Evolutionary conservation across 2,329 filamentous ascomycete genomes (phyloP), one percentile per base, ranked within the genome.

Genomic region (Curvularia sp.): DNA sequence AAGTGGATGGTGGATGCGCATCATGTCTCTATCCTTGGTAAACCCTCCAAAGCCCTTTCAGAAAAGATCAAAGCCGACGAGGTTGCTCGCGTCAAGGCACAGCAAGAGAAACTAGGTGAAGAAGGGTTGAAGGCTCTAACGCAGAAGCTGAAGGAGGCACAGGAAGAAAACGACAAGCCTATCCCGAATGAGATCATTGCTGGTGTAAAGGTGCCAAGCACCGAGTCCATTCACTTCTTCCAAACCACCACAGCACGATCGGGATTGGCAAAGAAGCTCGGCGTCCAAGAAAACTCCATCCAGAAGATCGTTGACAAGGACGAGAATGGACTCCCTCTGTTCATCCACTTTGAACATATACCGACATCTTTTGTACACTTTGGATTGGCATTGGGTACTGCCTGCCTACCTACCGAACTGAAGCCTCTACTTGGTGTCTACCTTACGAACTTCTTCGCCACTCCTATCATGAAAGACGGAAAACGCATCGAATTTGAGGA

Each of bases 261-360:
- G 47, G 95, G 95, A 30, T 80, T 88, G 59, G 95, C 93, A 13
- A 85, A 88, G 67, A 84, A 86, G 62, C 80, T 93, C 49, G 93
- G 93, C 0, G 79, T 83, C 24, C 82, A 85, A 0, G 79, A 88
- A 30, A 94, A 92, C 65, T 76, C 84, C 4, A 86, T 92, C 4
- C 95, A 99, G 76, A 83, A 87, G 60, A 78, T 89, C 49, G 86
- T 99, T 49, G 91, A 98, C 73, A 81, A 83, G 13, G 86, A 92
- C 41, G 83, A 85, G 38, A 77, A 82, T 6, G 81, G 83, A 15
- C 75, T 88, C n/a, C 90, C 92, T 0, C 81, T 98, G 2, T 99
- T 97, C 77, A 84, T 99, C n/a, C 94, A 99, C 77, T 99, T 96
- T 65, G 95, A 99, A 78, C 89, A 97, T 71, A 93, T 98, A 13